Conservation (phyloP, 1,284 basidiomycete genomes). For the Termitomyces sp. region DNA sequence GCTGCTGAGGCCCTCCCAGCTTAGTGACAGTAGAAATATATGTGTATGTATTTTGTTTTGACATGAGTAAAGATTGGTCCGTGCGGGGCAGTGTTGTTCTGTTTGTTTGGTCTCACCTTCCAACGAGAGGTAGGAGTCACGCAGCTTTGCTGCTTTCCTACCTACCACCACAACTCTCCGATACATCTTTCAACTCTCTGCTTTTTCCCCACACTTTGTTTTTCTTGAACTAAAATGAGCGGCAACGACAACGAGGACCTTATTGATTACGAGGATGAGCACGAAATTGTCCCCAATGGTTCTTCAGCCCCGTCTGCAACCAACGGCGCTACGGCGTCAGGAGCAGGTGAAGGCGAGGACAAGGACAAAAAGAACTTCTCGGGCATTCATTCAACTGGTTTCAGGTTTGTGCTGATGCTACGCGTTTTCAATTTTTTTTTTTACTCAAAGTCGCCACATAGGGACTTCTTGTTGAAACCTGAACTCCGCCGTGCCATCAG, state of each 20-base stretch:
- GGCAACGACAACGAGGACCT: constrained; percentile 80
- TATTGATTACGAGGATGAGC: constrained; percentile 94
- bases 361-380: constrained; percentile 97
- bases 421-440: constrained; percentile 2
- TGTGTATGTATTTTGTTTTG: too few species aligned
- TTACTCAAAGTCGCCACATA: constrained; percentile 27
- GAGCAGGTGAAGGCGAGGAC: constrained; percentile 62
- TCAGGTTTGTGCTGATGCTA: constrained; percentile 55
- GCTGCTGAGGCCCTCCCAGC: constrained; percentile 1
- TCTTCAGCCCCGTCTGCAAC: constrained; percentile 44
- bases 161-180: constrained; percentile 30
- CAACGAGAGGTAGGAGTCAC: constrained; percentile 13
- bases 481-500: constrained; percentile 97
- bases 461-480: constrained; percentile 96
- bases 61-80: constrained; percentile 23
- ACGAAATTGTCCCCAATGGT: constrained; percentile 73
- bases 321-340: constrained; percentile 48
- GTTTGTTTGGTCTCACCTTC: constrained; percentile 21
- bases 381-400: constrained; percentile 94
- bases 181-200: constrained; percentile 14
- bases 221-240: constrained; percentile 47
- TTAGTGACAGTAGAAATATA: background rate
- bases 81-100: constrained; percentile 22
- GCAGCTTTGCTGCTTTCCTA: constrained; percentile 18
- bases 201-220: constrained; percentile 20